Evolutionary conservation across 2,329 filamentous ascomycete species (phyloP).

Genomic region (Zasmidium angulare): DNA sequence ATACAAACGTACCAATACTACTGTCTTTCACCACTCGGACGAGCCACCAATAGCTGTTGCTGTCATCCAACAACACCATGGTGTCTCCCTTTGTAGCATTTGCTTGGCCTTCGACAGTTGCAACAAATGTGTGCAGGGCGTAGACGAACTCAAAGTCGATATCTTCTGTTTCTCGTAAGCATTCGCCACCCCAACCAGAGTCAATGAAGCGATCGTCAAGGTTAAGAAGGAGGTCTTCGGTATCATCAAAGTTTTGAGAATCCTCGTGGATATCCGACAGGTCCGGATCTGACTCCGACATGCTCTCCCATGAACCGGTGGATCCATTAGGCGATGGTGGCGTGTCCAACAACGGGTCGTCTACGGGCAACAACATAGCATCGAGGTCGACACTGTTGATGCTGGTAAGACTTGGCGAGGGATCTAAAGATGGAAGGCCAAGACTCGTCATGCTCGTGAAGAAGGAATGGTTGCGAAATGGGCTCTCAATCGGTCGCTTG

Average conservation of each 20-base stretch:
- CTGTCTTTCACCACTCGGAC: slow-evolving; percentile 96
- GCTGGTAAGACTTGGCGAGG: slow-evolving; percentile 27
- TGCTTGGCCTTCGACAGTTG: slow-evolving; percentile 95
- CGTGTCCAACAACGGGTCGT: slow-evolving; percentile 42
- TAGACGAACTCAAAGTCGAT: slow-evolving; percentile 99
- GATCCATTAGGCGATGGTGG: slow-evolving; percentile 34
- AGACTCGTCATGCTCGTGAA: slow-evolving; percentile 14
- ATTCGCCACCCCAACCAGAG: slow-evolving; percentile 72
- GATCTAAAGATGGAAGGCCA: slow-evolving; percentile 10
- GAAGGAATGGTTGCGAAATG: slow-evolving; percentile 26
- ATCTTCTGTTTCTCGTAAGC: slow-evolving; percentile 94
- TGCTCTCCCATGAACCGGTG: slow-evolving; percentile 31
- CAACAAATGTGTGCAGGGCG: slow-evolving; percentile 94
- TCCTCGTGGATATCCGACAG: slow-evolving; percentile 9
- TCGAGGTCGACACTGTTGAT: slow-evolving; percentile 34
- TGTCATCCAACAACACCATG: slow-evolving; percentile 97
- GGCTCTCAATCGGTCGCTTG: slow-evolving; percentile 25
- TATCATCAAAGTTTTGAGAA: slow-evolving; percentile 55
- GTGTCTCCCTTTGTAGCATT: slow-evolving; percentile 98
- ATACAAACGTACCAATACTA: slow-evolving; percentile 69
- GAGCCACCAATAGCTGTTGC: slow-evolving; percentile 99
- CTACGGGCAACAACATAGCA: slow-evolving; percentile 42
- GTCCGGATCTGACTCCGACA: slow-evolving; percentile 24
- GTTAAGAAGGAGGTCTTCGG: slow-evolving; percentile 57
- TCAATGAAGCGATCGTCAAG: slow-evolving; percentile 65